Evolutionary conservation across 805 yeast genomes (phyloP).

Genomic region (Candida patagonica): DNA sequence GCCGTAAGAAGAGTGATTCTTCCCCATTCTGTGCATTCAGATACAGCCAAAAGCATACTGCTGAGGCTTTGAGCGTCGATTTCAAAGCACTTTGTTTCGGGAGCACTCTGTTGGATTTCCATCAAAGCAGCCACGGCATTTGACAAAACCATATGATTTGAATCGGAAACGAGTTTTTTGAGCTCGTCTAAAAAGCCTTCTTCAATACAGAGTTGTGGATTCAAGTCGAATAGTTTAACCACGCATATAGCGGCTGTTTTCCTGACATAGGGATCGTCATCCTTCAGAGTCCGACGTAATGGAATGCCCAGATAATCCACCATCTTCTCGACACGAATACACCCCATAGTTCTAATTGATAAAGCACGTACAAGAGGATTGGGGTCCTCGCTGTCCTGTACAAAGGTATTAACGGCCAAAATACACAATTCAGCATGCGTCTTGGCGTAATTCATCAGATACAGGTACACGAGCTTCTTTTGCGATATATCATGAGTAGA

Average conservation of each 20-base stretch:
- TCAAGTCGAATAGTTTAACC: conserved; percentile 84
- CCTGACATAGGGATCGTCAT: conserved; percentile 94
- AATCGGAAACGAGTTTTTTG: conserved; percentile 61
- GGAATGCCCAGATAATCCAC: conserved; percentile 93
- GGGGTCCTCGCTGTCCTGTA: conserved; percentile 87
- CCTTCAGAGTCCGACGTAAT: conserved; percentile 69
- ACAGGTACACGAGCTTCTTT: conserved; percentile 88
- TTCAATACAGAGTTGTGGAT: conserved; percentile 71
- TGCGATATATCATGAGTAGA: conserved; percentile 96
- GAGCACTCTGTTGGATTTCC: conserved; percentile 68
- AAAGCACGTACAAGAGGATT: conserved; percentile 92
- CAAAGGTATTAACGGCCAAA: conserved; percentile 94
- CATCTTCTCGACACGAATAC: conserved; percentile 91
- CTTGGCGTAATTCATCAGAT: conserved; percentile 95
- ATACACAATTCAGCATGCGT: conserved; percentile 93
- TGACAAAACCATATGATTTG: conserved; percentile 96
- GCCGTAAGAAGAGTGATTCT: conserved; percentile 82
- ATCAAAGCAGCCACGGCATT: conserved; percentile 80
- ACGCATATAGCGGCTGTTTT: conserved; percentile 97
- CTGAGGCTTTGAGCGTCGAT: conserved; percentile 33
- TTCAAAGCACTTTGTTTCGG: conserved; percentile 38
- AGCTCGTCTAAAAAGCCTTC: conserved; percentile 73
- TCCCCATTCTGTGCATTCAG: conserved; percentile 99
- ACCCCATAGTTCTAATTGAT: conserved; percentile 98
- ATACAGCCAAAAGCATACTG: conserved; percentile 70